A percentile compares a stretch with the other conserved stretches of the same genome.
phyloP scores from a whole-genome alignment of 345 rosid species.

The Moricandia arvensis region DNA sequence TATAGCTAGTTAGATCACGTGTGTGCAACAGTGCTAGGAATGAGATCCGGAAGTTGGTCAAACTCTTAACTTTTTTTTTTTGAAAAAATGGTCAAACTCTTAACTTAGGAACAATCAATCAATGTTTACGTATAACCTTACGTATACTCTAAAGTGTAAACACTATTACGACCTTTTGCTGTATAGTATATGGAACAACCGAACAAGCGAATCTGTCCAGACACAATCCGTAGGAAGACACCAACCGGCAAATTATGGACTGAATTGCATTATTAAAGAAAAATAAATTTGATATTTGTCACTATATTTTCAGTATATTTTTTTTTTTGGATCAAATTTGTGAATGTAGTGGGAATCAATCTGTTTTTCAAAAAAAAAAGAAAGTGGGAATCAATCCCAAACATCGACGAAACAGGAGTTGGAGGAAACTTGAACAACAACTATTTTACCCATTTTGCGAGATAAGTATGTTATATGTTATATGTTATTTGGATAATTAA shows the following conservation, averaged over 20 bases:
- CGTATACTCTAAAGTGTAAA: neutral
- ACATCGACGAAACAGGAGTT: neutral
- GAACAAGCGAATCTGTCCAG: neutral
- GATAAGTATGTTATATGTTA: neutral
- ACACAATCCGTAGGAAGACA: neutral
- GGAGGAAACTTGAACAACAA: neutral
- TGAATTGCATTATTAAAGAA: neutral
- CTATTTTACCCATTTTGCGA: neutral
- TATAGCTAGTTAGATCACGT: slow-evolving; percentile 1
- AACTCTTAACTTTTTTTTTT: neutral
- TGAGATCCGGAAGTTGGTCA: slow-evolving; percentile 7
- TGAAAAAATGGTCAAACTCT: no score
- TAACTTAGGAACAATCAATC: neutral
- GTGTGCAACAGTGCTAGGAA: neutral
- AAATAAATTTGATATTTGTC: neutral
- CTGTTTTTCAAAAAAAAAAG: no score
- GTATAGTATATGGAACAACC: neutral
- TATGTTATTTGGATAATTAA: neutral
- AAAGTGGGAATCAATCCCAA: neutral
- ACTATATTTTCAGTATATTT: neutral
- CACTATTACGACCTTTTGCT: neutral
- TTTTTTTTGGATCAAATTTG: neutral
- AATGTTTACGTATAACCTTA: neutral
- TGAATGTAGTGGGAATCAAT: neutral
- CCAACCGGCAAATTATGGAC: neutral